These are phyloP conservation scores for Paecilomyces formosus DNA, from an alignment of 2,329 filamentous ascomycete genomes.

Conservation along the genomic window DNA sequence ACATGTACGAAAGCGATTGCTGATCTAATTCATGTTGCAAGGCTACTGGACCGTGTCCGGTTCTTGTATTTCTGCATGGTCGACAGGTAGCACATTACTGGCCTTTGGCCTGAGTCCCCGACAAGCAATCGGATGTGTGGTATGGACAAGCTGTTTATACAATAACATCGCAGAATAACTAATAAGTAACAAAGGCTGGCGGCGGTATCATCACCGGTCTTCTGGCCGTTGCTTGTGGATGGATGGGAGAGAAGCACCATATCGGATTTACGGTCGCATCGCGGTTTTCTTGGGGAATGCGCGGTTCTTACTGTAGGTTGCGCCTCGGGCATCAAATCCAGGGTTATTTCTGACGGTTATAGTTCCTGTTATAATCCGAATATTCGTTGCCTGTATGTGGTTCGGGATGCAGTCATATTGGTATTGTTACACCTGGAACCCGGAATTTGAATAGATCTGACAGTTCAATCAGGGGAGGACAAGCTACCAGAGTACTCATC, in stretches of 20 bases:
- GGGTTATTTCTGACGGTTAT: neutral
- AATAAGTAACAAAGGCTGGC: slow-evolving; percentile 1
- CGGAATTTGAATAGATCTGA: neutral
- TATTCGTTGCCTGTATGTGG: slow-evolving; percentile 14
- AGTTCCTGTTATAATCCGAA: slow-evolving; percentile 11
- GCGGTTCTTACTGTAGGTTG: slow-evolving; percentile 13
- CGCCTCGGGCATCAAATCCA: neutral
- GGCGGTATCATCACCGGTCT: slow-evolving; percentile 14
- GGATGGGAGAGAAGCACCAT: slow-evolving; percentile 19
- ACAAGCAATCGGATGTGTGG: slow-evolving; percentile 17
- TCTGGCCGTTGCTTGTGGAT: slow-evolving; percentile 17
- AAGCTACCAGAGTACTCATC: slow-evolving; percentile 14
- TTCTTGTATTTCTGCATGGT: slow-evolving; percentile 20
- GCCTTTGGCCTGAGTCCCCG: slow-evolving; percentile 16
- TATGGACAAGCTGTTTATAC: slow-evolving; percentile 1
- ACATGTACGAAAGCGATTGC: neutral
- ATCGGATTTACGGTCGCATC: slow-evolving; percentile 20
- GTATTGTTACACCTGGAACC: neutral
- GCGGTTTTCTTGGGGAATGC: slow-evolving; percentile 18
- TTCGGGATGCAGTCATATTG: slow-evolving; percentile 11
- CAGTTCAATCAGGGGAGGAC: slow-evolving; percentile 10
- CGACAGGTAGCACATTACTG: slow-evolving; percentile 18
- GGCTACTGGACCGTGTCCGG: slow-evolving; percentile 24
- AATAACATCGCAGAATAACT: neutral
- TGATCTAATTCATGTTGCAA: neutral